Base-by-base conservation (phyloP, 805 yeast genomes). In the Cyberlindnera misumaiensis region DNA sequence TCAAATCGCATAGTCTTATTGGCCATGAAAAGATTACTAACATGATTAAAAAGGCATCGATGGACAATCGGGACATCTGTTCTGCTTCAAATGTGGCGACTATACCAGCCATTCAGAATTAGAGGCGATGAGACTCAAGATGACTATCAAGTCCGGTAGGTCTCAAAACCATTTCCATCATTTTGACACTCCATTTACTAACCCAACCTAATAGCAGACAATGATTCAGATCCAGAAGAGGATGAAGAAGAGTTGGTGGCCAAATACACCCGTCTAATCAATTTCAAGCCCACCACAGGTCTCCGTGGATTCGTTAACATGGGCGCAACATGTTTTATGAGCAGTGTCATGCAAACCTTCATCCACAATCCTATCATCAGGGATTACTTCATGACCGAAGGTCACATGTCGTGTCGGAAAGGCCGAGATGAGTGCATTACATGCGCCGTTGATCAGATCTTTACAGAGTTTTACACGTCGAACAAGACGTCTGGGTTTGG, bases 301-400 rank as follows among this genome's bases (percentile, higher is more conserved):
- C 64, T 93, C 15, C 73, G 83, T 37, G 98, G 98, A 3, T 75
- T 93, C 49, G 80, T 87, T 36, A 90, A 90, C 58, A 77, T 90
- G 80, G 99, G 99, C 0, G 84, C 98, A 0, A 93, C 98, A 0
- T 93, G 99, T 64, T 93, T 87, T 64, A 90, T 93, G 86, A 84
- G 95, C 49, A 83, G 90, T 28, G 77, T 89, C n/a, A 62, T 93
- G 30, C 99, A 93, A 63, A 77, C 94, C 0, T 63, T 90, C 36
- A 67, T 93, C 31, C 98, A 93, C 59, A 93, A 93, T 55, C 97
- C 98, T 6, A 69, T 86, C 41, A 73, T 93, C 31, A 73, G 90
- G 42, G 75, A 79, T 51, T 81, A 80, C 46, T 88, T 85, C 51
- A 69, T 93, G 57, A 68, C 79, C 18, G 95, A 89, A 31, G 68